Evolutionary conservation across 305 asterid genomes (phyloP).

Genomic region (Andrographis paniculata): DNA sequence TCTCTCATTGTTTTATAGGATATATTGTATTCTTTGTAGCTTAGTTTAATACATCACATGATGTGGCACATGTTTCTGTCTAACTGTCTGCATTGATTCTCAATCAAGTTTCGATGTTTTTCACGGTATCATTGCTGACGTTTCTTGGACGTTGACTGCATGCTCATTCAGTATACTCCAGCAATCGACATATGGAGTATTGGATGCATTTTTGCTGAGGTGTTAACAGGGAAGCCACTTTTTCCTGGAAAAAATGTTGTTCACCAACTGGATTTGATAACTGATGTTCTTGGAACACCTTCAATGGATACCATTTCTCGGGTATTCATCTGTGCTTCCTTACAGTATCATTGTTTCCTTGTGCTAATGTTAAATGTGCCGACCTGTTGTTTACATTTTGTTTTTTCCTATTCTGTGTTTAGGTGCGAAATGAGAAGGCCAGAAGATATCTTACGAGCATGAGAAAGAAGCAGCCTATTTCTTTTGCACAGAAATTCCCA

Average conservation of each 20-base stretch:
- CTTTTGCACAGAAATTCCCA: conserved; percentile 74
- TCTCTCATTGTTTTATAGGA: too few relatives aligned
- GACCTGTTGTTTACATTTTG: conserved; percentile 1
- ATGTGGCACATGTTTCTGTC: too few relatives aligned
- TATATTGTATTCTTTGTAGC: too few relatives aligned
- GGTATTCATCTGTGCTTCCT: conserved; percentile 27
- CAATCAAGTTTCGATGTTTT: too few relatives aligned
- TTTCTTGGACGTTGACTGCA: neutral
- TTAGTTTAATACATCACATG: too few relatives aligned
- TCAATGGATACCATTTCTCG: conserved; percentile 80
- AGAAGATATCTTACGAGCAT: conserved; percentile 81
- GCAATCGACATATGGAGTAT: conserved; percentile 93
- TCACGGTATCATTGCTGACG: neutral
- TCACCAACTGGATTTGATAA: conserved; percentile 85
- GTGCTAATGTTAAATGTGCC: neutral
- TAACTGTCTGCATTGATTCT: too few relatives aligned
- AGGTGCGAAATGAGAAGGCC: conserved; percentile 94
- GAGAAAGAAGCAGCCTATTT: conserved; percentile 78
- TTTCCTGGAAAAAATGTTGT: conserved; percentile 91
- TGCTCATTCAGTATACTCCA: conserved; percentile 63
- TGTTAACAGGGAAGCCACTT: conserved; percentile 74
- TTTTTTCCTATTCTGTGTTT: conserved; percentile 17
- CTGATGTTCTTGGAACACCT: conserved; percentile 88
- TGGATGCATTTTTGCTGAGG: conserved; percentile 93
- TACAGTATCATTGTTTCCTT: neutral